phyloP scores from a whole-genome alignment of 306 rosid genomes.

The peach (Prunus persica) region Prunus_persica_NCBIv2 NC_034011.1:24026501-24027000 shows the following conservation, averaged over 20 bases:
- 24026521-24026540: slow-evolving; percentile 64
- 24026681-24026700: neutral
- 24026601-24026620: slow-evolving; percentile 51
- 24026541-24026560: slow-evolving; percentile 50
- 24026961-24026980: too few species aligned
- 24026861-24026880: neutral
- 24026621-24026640: slow-evolving; percentile 57
- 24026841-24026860: neutral
- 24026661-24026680: slow-evolving; percentile 2
- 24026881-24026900: neutral
- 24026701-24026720: neutral
- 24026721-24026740: too few species aligned
- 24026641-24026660: slow-evolving; percentile 35
- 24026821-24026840: neutral
- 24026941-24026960: neutral
- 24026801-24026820: neutral
- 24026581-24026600: slow-evolving; percentile 41
- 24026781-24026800: neutral
- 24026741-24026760: neutral
- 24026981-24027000: too few species aligned
- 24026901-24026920: neutral
- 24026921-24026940: neutral
- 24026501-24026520: slow-evolving; percentile 65
- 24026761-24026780: neutral
- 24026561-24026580: slow-evolving; percentile 41